Percentiles rank a stretch among this genome's conserved stretches.
These are phyloP conservation scores for Globisporangium barbulae DNA, from an alignment of 352 stramenopile species.

Conservation along the genomic window DNA sequence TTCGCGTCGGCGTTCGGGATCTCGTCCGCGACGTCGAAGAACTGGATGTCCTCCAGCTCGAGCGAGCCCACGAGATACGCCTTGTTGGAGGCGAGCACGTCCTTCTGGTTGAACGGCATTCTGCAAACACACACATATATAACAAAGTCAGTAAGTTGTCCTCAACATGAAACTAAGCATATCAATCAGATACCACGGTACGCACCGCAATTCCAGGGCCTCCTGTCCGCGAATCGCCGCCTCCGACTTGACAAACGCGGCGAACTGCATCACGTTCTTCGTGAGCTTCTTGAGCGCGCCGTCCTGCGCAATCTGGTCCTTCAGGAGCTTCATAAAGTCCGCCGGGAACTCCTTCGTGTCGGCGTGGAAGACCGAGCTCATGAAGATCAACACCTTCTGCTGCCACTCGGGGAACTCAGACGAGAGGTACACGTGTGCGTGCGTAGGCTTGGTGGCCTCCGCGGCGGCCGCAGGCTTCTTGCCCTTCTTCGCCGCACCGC, in stretches of 20 bases:
- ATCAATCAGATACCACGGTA: conserved; percentile 10
- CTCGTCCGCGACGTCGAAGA: conserved; percentile 75
- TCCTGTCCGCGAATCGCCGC: conserved; percentile 89
- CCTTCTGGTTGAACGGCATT: conserved; percentile 95
- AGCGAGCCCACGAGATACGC: conserved; percentile 89
- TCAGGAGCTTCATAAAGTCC: conserved; percentile 88
- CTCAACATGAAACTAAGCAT: not conserved
- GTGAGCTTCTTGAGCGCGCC: conserved; percentile 86
- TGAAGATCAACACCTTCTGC: conserved; percentile 82
- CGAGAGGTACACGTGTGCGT: conserved; percentile 86
- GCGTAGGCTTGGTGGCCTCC: conserved; percentile 83
- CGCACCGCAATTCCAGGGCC: conserved; percentile 89
- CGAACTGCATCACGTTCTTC: conserved; percentile 98
- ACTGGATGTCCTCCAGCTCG: conserved; percentile 86
- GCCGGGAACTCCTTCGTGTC: conserved; percentile 63
- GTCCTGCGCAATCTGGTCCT: conserved; percentile 65
- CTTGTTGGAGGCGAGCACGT: conserved; percentile 90
- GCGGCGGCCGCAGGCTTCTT: conserved; percentile 81
- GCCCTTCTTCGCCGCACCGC: conserved; percentile 78
- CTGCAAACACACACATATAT: conserved; percentile 26
- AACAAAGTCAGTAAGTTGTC: not conserved
- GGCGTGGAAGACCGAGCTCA: conserved; percentile 64
- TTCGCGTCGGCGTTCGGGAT: conserved; percentile 74
- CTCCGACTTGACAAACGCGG: conserved; percentile 94
- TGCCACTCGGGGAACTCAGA: conserved; percentile 84